A percentile compares a stretch with the other conserved stretches of the same genome.
These are phyloP conservation scores for Aspergillus panamensis DNA, from an alignment of 495 filamentous ascomycete genomes.

Conservation along the genomic window DNA sequence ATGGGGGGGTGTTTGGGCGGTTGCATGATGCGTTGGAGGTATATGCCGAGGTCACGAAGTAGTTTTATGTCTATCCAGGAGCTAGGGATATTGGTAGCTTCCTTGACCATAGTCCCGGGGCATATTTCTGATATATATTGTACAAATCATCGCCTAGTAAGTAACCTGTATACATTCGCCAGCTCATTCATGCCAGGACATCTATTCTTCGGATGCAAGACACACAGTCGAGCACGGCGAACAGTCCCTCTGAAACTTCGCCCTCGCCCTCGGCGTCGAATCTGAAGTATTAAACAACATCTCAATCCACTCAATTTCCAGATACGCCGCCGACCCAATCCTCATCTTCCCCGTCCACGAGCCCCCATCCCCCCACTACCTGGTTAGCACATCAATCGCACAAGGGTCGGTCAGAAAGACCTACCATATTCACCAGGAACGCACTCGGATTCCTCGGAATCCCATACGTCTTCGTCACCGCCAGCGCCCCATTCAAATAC, in stretches of 20 bases:
- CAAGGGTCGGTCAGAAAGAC: too few species aligned
- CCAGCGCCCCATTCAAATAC: conserved; percentile 2
- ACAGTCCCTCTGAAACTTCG: background rate
- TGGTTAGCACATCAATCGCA: background rate
- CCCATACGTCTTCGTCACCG: conserved; percentile 4
- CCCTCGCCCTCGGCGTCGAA: background rate
- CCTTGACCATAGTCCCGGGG: too few species aligned
- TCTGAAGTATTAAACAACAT: conserved; percentile 4
- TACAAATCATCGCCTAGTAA: too few species aligned
- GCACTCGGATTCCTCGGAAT: conserved; percentile 1
- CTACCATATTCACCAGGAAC: background rate
- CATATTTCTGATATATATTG: too few species aligned
- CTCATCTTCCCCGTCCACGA: background rate
- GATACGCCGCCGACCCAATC: background rate
- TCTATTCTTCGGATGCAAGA: too few species aligned
- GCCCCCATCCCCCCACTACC: conserved; percentile 5
- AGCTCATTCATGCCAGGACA: too few species aligned
- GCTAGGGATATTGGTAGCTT: too few species aligned
- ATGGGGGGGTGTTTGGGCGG: conserved; percentile 46
- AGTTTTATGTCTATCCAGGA: background rate
- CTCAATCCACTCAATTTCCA: conserved; percentile 9
- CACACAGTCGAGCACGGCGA: background rate
- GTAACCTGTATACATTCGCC: too few species aligned
- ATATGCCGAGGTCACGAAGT: conserved; percentile 29
- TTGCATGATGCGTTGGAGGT: conserved; percentile 46